These are phyloP conservation scores for Solanum clarkiae DNA, from an alignment of 257 asterid species.

Conservation along the genomic window DNA sequence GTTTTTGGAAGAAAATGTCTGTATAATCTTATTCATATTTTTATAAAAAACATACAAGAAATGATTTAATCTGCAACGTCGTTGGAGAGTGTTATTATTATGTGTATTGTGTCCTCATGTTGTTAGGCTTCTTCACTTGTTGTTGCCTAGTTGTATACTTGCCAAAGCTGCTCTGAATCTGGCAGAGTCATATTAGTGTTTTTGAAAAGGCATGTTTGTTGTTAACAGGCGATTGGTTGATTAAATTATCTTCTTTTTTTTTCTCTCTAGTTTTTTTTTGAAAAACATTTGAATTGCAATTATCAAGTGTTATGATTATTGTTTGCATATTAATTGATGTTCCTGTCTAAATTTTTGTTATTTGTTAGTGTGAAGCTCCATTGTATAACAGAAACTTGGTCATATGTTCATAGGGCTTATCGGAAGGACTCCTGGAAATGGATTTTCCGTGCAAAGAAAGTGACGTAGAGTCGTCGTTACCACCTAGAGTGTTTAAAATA, in stretches of 20 bases:
- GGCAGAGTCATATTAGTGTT: not conserved
- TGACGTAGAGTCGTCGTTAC: slow-evolving; percentile 11
- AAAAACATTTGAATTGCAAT: not conserved
- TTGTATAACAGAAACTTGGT: not conserved
- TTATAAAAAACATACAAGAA: not conserved
- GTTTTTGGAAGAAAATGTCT: not conserved
- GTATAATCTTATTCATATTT: not conserved
- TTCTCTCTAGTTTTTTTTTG: not conserved
- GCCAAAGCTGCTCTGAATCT: not conserved
- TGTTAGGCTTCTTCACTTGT: not conserved
- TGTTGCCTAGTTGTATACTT: not conserved
- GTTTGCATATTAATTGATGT: not conserved
- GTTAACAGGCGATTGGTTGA: not conserved
- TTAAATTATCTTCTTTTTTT: not conserved
- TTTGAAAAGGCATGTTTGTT: not conserved
- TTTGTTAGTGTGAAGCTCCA: not conserved
- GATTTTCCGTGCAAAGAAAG: slow-evolving; percentile 10
- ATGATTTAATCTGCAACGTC: not conserved
- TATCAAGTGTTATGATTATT: not conserved
- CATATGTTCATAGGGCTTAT: not conserved
- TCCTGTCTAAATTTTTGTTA: not conserved
- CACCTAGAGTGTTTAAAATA: slow-evolving; percentile 20
- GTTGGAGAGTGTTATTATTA: not conserved
- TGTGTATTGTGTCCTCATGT: not conserved
- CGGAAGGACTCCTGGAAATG: slow-evolving; percentile 13